phyloP scores from a whole-genome alignment of 1,139 yeast species.

The Candida freyschussii region DNA sequence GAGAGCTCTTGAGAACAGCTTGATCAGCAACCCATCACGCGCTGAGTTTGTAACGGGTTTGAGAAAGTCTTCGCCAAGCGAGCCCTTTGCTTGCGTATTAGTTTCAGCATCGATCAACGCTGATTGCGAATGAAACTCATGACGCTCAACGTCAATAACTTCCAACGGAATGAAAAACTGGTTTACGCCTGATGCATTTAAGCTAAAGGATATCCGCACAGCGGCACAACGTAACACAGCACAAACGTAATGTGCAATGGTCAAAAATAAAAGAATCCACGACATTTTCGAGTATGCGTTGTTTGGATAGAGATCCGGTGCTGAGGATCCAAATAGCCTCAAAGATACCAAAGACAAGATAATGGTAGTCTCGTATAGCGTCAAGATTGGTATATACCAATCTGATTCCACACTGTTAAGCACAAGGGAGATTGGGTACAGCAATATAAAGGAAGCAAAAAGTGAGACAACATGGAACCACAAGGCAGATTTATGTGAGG shows the following conservation, averaged over 20 bases:
- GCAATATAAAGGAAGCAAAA: constrained; percentile 41
- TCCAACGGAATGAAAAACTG: constrained; percentile 22
- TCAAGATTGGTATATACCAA: constrained; percentile 52
- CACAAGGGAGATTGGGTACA: constrained; percentile 68
- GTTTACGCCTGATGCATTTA: constrained; percentile 30
- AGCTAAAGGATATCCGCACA: constrained; percentile 34
- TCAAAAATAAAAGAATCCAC: constrained; percentile 49
- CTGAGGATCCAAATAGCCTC: constrained; percentile 53
- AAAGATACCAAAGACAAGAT: constrained; percentile 50
- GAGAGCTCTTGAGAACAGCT: constrained; percentile 27
- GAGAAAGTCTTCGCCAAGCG: constrained; percentile 13
- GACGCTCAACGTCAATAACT: constrained; percentile 14
- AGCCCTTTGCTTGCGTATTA: constrained; percentile 15
- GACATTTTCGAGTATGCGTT: constrained; percentile 68
- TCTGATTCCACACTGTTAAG: constrained; percentile 53
- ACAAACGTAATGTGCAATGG: constrained; percentile 47
- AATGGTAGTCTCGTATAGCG: constrained; percentile 43
- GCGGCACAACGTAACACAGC: constrained; percentile 42
- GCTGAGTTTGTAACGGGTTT: constrained; percentile 5
- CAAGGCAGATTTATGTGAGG: constrained; percentile 45
- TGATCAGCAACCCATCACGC: constrained; percentile 28
- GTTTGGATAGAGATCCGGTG: constrained; percentile 65
- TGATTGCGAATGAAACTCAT: constrained; percentile 5
- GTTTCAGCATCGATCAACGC: constrained; percentile 13
- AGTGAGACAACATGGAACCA: constrained; percentile 50